Conservation (phyloP, 2,329 filamentous ascomycete species). For the Arthrobotrys entomopaga region DNA sequence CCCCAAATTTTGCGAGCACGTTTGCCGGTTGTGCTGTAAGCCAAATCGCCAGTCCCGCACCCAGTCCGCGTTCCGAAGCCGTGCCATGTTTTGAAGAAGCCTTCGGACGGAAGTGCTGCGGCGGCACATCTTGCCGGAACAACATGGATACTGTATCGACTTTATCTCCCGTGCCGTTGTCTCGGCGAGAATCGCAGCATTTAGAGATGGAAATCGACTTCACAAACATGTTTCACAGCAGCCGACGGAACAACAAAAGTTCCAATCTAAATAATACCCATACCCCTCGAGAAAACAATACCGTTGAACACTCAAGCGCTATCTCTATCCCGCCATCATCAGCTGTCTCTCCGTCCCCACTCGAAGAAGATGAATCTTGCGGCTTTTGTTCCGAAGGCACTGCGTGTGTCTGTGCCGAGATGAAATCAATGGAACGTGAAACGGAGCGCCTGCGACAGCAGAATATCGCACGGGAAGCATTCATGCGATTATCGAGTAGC, state of each 20-base stretch:
- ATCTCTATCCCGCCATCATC: constrained; percentile 17
- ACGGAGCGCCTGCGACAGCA: constrained; percentile 50
- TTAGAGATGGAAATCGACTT: constrained; percentile 76
- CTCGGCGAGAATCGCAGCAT: constrained; percentile 33
- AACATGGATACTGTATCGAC: constrained; percentile 45
- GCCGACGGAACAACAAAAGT: constrained; percentile 30
- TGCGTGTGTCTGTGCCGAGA: constrained; percentile 82
- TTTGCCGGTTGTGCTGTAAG: constrained; percentile 34
- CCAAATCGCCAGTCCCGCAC: constrained; percentile 58
- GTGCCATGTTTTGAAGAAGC: constrained; percentile 52
- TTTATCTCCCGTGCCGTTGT: constrained; percentile 36
- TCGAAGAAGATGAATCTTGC: constrained; percentile 71
- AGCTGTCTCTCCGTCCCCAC: constrained; percentile 69
- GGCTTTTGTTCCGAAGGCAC: constrained; percentile 85
- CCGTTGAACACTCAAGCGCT: not conserved
- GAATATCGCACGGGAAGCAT: constrained; percentile 43
- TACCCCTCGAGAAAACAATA: not conserved
- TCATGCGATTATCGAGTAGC: constrained; percentile 62
- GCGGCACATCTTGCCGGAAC: constrained; percentile 42
- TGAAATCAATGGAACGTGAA: constrained; percentile 61
- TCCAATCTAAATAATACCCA: constrained; percentile 6
- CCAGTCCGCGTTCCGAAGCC: constrained; percentile 49
- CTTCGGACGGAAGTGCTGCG: constrained; percentile 52
- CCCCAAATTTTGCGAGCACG: constrained; percentile 31
- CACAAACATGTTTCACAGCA: constrained; percentile 63